Evolutionary conservation across 1,139 yeast species (phyloP), one percentile per base, ranked within the genome.

Genomic region (Maudiozyma humilis): DNA sequence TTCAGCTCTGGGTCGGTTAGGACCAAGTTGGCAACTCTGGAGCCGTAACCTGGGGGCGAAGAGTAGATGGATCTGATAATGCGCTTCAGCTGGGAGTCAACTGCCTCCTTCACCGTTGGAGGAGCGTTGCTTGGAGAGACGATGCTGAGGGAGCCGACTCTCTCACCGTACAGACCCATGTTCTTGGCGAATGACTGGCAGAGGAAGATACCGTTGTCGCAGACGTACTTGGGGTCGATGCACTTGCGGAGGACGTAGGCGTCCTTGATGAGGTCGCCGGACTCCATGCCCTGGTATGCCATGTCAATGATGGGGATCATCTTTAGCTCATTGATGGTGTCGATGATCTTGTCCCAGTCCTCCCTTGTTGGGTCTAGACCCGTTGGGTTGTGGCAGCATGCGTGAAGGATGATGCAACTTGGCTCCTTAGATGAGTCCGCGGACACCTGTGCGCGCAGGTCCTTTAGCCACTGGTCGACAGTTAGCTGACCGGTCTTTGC

Each of bases 341-440:
- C 75, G 51, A 81, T 72, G 42, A 89, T 84, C 56, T 73, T 64
- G 47, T 69, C 69, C 96, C 96, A 89, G 62, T 89, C 89, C 42
- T 79, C 84, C 41, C 66, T 66, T 12, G 85, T 73, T 49, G 94
- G 93, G 63, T 89, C 97, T 51, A 89, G 79, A 30, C 96, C 97
- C 13, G 96, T 89, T 35, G 97, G 97, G 67, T 89, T 89, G 70
- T 89, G 97, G 58, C 96, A 93, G 62, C 96, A 88, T 4, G 95
- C 95, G 67, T 89, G 97, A 49, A 89, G 72, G 45, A 89, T 68
- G 32, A 89, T 80, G 49, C 85, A 75, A 29, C 51, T 52, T 2
- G 55, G 55, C 1, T 30, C 47, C 68, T 66, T 62, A 83, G 85
- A 53, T 36, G 27, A 16, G 23, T 30, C 46, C 16, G 77, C 82